Conservation (phyloP, 2,329 filamentous ascomycete species). For the Microdochium bolleyi region DNA sequence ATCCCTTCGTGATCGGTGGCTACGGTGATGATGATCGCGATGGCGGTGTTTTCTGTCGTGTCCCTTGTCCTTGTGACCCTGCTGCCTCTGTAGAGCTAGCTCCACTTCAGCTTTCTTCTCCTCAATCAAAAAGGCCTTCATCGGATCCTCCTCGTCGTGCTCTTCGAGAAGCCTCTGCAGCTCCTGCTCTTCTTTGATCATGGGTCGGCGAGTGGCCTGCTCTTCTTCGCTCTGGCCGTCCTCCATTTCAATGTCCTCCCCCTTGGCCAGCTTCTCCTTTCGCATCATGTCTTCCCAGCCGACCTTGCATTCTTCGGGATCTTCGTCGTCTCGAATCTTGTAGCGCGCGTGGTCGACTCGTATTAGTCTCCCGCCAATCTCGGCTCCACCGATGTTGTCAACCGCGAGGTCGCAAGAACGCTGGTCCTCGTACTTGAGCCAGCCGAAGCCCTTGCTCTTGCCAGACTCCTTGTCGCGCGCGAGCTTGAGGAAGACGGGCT, state of each 20-base stretch:
- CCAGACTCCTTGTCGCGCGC: constrained; percentile 93
- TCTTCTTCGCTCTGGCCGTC: constrained; percentile 33
- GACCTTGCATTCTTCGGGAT: constrained; percentile 49
- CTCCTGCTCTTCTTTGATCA: constrained; percentile 77
- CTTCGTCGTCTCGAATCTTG: constrained; percentile 75
- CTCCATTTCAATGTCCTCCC: constrained; percentile 25
- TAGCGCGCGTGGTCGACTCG: constrained; percentile 92
- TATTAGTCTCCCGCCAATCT: constrained; percentile 70
- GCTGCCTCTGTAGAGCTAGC: constrained; percentile 52
- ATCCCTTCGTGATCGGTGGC: constrained; percentile 31
- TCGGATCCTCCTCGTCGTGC: constrained; percentile 93
- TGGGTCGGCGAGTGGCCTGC: constrained; percentile 38
- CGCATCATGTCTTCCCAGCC: constrained; percentile 52
- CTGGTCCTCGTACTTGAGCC: constrained; percentile 98
- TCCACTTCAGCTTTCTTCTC: constrained; percentile 88
- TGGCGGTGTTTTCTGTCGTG: constrained; percentile 30
- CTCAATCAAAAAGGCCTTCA: constrained; percentile 85
- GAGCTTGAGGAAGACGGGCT: constrained; percentile 88
- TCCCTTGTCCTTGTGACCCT: constrained; percentile 40
- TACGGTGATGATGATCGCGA: constrained; percentile 32
- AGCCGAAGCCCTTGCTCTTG: constrained; percentile 89
- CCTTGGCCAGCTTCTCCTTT: constrained; percentile 35
- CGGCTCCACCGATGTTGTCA: constrained; percentile 86
- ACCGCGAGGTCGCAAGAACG: constrained; percentile 92
- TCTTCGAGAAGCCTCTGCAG: constrained; percentile 66